These are phyloP conservation scores for Rhizopogon salebrosus DNA, from an alignment of 768 basidiomycete species.

Conservation along the genomic window DNA sequence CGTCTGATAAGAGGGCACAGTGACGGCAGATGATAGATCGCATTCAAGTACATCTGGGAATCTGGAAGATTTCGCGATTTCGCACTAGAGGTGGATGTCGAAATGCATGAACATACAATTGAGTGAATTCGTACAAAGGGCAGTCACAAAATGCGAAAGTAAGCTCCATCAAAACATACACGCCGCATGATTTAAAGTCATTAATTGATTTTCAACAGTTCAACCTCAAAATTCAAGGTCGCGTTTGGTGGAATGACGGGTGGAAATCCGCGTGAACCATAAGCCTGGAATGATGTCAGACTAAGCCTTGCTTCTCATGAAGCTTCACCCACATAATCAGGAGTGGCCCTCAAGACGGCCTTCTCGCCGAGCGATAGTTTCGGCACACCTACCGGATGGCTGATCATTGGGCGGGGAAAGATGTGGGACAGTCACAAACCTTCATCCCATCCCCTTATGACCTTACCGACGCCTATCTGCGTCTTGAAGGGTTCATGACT, in stretches of 20 bases:
- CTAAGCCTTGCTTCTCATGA: background rate
- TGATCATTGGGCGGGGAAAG: background rate
- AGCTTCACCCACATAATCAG: constrained; percentile 67
- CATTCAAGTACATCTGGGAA: background rate
- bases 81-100: background rate
- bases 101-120: constrained; percentile 13
- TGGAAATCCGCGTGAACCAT: constrained; percentile 70
- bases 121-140: constrained; percentile 20
- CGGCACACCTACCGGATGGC: constrained; percentile 53
- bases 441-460: constrained; percentile 90
- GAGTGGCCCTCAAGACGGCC: constrained; percentile 56
- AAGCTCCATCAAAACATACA: constrained; percentile 14
- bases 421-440: constrained; percentile 38
- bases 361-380: constrained; percentile 75
- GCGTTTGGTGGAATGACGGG: constrained; percentile 76
- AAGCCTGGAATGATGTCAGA: constrained; percentile 42
- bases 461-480: constrained; percentile 72
- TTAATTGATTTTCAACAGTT: constrained; percentile 67
- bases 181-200: constrained; percentile 7
- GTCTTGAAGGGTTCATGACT: constrained; percentile 62
- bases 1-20: background rate
- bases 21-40: background rate
- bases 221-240: constrained; percentile 77
- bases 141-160: constrained; percentile 13
- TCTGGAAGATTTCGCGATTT: background rate